Evolutionary conservation across 1,139 yeast species (phyloP).

Genomic region (Starmera stellimalicola): DNA sequence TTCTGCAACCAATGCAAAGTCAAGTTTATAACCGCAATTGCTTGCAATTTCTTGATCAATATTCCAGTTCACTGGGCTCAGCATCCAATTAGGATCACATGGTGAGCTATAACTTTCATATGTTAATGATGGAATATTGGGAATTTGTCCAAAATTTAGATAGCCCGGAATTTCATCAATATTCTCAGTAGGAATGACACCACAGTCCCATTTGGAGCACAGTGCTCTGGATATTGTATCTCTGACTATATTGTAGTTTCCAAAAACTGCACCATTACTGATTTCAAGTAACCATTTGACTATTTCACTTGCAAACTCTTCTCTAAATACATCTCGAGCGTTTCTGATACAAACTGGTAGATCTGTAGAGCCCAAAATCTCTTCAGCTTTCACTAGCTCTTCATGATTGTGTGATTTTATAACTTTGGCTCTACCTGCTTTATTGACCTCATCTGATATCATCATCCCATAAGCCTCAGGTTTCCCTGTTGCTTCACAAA

Average conservation of each 20-base stretch:
- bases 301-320: constrained; percentile 73
- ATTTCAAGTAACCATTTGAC: constrained; percentile 56
- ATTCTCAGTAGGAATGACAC: constrained; percentile 16
- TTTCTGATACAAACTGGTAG: constrained; percentile 59
- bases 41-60: constrained; percentile 32
- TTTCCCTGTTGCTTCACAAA: constrained; percentile 56
- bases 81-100: constrained; percentile 27
- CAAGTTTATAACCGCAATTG: constrained; percentile 36
- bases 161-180: constrained; percentile 4
- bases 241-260: constrained; percentile 38
- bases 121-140: constrained; percentile 13
- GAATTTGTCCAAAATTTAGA: constrained; percentile 13
- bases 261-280: constrained; percentile 45
- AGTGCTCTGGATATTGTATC: constrained; percentile 48
- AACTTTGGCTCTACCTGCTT: constrained; percentile 62
- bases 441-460: constrained; percentile 59
- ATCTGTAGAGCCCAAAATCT: constrained; percentile 47
- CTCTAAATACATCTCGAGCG: constrained; percentile 64
- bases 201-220: constrained; percentile 46
- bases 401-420: constrained; percentile 44
- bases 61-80: constrained; percentile 25
- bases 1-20: constrained; percentile 14
- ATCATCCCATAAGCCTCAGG: constrained; percentile 60
- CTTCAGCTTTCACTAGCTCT: constrained; percentile 44
- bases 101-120: constrained; percentile 8